A percentile compares a stretch with the other conserved stretches of the same genome.
These are phyloP conservation scores for Mollisiaceae sp. DNA, from an alignment of 2,329 filamentous ascomycete species.

Conservation along the genomic window DNA sequence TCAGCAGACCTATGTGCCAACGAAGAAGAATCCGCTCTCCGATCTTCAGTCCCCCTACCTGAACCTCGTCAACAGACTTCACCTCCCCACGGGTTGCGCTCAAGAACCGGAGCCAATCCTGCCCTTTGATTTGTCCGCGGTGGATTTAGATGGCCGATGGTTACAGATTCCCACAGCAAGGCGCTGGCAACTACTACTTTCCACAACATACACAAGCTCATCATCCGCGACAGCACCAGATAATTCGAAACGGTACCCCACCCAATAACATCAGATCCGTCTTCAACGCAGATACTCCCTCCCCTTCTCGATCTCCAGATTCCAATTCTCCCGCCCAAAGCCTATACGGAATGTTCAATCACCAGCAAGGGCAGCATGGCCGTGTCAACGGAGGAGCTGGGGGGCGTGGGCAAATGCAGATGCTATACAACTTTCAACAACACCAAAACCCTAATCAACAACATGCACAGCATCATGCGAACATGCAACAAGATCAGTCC, in stretches of 20 bases:
- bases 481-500: conserved; percentile 62
- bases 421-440: conserved; percentile 75
- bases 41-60: conserved; percentile 39
- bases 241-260: conserved; percentile 49
- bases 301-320: conserved; percentile 62
- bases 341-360: conserved; percentile 67
- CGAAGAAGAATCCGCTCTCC: conserved; percentile 41
- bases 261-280: conserved; percentile 49
- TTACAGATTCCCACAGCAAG: conserved; percentile 66
- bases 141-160: conserved; percentile 70
- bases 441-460: conserved; percentile 57
- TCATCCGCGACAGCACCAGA: conserved; percentile 50
- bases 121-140: conserved; percentile 33
- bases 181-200: conserved; percentile 63
- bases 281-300: conserved; percentile 53
- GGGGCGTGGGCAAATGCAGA: conserved; percentile 66
- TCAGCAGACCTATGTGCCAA: conserved; percentile 43
- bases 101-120: conserved; percentile 34
- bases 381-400: conserved; percentile 72
- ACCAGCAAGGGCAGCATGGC: conserved; percentile 74
- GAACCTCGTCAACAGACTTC: conserved; percentile 23
- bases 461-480: conserved; percentile 66
- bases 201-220: conserved; percentile 48
- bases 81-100: conserved; percentile 33
- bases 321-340: conserved; percentile 44